Evolutionary conservation across 2,329 filamentous ascomycete species (phyloP).

Genomic region (Botrytis cinerea): DNA sequence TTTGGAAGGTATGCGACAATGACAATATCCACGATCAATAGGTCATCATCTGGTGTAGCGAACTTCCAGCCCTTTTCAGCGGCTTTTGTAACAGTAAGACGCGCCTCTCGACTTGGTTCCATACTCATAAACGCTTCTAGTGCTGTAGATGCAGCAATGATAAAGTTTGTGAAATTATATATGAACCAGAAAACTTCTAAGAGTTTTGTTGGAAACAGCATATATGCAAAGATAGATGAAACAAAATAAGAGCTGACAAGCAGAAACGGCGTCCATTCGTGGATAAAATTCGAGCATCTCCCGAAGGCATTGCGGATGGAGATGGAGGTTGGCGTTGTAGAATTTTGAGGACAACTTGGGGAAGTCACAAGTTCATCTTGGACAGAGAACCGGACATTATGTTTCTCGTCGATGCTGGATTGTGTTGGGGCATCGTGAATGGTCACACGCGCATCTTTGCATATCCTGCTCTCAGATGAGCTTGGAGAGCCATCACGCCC

Average conservation of each 20-base stretch:
- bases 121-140: slow-evolving; percentile 47
- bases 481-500: not conserved
- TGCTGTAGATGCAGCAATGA: slow-evolving; percentile 47
- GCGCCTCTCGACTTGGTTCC: slow-evolving; percentile 43
- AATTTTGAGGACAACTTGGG: not conserved
- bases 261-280: slow-evolving; percentile 47
- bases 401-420: not conserved
- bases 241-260: slow-evolving; percentile 46
- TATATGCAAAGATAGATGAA: slow-evolving; percentile 47
- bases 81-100: slow-evolving; percentile 43
- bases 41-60: slow-evolving; percentile 45
- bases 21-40: slow-evolving; percentile 49
- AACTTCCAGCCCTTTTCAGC: slow-evolving; percentile 46
- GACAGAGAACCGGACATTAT: not conserved
- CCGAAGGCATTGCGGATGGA: slow-evolving; percentile 6
- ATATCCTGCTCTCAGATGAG: not conserved
- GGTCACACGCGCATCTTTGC: slow-evolving; percentile 3
- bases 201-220: slow-evolving; percentile 43
- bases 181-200: slow-evolving; percentile 49
- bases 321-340: not conserved
- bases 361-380: slow-evolving; percentile 5
- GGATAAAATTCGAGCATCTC: slow-evolving; percentile 16
- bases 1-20: slow-evolving; percentile 55
- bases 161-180: slow-evolving; percentile 48
- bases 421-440: slow-evolving; percentile 5